phyloP scores from a whole-genome alignment of 176 grass and related monocot species.

The Avena insularis region DNA sequence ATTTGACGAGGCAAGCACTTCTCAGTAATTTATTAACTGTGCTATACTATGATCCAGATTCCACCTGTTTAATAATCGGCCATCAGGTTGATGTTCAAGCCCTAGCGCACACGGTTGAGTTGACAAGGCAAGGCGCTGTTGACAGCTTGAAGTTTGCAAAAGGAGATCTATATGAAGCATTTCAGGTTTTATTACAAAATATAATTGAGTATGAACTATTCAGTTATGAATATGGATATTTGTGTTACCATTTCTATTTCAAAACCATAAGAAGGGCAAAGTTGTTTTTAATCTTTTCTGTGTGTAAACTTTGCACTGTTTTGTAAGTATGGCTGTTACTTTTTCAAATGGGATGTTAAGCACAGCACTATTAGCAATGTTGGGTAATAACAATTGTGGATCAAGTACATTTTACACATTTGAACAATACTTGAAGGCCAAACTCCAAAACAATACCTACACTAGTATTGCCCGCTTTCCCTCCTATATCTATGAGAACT shows the following conservation, averaged over 20 bases:
- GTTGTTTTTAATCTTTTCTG: not conserved
- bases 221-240: not conserved
- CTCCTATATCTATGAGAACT: not conserved
- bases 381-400: conserved; percentile 20
- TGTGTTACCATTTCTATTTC: conserved; percentile 26
- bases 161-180: conserved; percentile 92
- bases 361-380: conserved; percentile 20
- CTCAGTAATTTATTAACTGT: conserved; percentile 32
- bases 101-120: conserved; percentile 91
- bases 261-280: not conserved
- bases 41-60: conserved; percentile 18
- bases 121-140: conserved; percentile 95
- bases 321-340: not conserved
- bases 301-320: conserved; percentile 1
- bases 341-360: conserved; percentile 7
- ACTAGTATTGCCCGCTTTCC: not conserved
- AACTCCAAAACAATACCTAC: not conserved
- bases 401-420: conserved; percentile 8
- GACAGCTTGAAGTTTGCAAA: conserved; percentile 99
- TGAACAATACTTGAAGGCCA: not conserved
- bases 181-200: conserved; percentile 70
- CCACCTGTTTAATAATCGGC: conserved; percentile 46
- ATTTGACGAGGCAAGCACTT: conserved; percentile 86
- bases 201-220: conserved; percentile 24
- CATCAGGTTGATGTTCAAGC: conserved; percentile 98